Conservation (phyloP, 139 green algal genomes). For the Closterium sp. region DNA sequence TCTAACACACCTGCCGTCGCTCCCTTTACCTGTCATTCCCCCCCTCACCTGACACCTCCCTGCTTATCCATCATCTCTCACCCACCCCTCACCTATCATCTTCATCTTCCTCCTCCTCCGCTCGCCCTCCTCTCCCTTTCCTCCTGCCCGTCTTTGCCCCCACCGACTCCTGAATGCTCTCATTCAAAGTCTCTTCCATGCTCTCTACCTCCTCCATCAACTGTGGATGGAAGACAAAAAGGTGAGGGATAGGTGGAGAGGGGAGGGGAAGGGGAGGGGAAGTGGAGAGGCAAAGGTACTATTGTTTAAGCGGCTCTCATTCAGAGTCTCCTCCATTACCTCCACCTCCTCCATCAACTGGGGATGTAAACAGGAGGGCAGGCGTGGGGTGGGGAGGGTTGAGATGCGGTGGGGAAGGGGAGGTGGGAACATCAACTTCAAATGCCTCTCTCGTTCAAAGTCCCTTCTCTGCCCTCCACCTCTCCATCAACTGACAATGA, state of each 20-base stretch:
- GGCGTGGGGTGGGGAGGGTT: no score
- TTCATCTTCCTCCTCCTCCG: neutral
- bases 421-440: no score
- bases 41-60: constrained; percentile 9
- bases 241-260: neutral
- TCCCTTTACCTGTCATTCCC: neutral
- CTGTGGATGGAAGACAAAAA: neutral
- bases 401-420: no score
- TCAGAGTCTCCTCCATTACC: constrained; percentile 76
- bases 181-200: constrained; percentile 77
- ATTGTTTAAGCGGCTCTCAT: constrained; percentile 50
- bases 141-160: constrained; percentile 29
- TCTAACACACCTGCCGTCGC: no score
- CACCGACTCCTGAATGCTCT: constrained; percentile 69
- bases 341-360: constrained; percentile 69
- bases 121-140: neutral
- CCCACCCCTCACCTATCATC: constrained; percentile 24
- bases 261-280: no score
- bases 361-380: neutral
- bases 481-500: neutral
- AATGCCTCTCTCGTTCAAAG: no score
- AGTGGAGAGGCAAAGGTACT: no score
- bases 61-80: constrained; percentile 6
- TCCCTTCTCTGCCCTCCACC: no score
- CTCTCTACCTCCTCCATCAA: constrained; percentile 79